Evolutionary conservation across 345 rosid species (phyloP), one percentile per base, ranked within the genome.

Genomic region (Citrus unshiu): DNA sequence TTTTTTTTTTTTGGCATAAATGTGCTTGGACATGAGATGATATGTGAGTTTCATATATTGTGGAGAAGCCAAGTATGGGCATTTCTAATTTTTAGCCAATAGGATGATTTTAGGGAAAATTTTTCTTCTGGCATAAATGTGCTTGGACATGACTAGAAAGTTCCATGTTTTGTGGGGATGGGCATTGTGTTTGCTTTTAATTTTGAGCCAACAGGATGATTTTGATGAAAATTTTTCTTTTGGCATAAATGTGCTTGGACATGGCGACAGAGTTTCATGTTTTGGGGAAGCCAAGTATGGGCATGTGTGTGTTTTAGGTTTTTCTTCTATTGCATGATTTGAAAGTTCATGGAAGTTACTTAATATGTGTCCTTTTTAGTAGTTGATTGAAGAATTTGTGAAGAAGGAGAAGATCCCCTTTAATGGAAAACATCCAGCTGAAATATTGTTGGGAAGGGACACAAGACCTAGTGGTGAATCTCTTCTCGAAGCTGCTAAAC

Each of bases 391-490:
- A 68, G 91, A 86, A 35, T 95, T 93, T 78, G 75, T 89, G 51
- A 85, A 85, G 84, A 90, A 88, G 77, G 98, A 94, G 74, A 83
- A 73, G 13, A 92, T 95, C 71, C 14, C 37, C 10, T 82, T 93
- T 25, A 87, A 78, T 80, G 92, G 96, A 80, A 68, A 30, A 22
- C 56, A 72, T 68, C 54, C 86, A 1, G 91, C 92, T 24, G 91
- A 90, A 89, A 81, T 95, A 19, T 83, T 88, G 85, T 69, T 95
- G 85, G 99, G 94, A 30, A 92, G 99, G 78, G 98, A 95, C 82
- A 94, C 97, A 60, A 87, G 99, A 78, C 99, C 99, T 66, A 95
- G 99, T 75, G 99, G 99, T 37, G 97, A 87, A 81, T 83, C 85
- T 70, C 99, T 96, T 63, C 92, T 92, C 61, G 90, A 88, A 84